Conservation (phyloP, 192 early-diverging fungal genomes). For the Radiomyces spectabilis region DNA sequence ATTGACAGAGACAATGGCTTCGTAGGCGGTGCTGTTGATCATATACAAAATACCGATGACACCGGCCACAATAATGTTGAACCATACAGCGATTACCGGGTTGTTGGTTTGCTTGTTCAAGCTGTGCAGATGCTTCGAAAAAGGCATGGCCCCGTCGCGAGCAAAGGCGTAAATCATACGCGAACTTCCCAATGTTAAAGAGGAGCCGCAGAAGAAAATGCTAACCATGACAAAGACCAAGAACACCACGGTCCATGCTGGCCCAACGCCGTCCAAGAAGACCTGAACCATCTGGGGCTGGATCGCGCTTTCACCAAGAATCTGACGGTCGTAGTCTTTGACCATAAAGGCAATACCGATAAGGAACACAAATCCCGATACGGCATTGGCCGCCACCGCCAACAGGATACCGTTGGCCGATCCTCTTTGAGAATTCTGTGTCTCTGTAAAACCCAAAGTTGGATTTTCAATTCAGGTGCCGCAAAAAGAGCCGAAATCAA, state of each 20-base stretch:
- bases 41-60: slow-evolving; percentile 43
- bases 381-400: slow-evolving; percentile 25
- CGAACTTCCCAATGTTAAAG: slow-evolving; percentile 37
- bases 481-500: too few relatives aligned
- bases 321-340: slow-evolving; percentile 25
- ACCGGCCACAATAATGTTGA: slow-evolving; percentile 41
- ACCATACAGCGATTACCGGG: slow-evolving; percentile 43
- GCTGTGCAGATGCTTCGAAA: slow-evolving; percentile 36
- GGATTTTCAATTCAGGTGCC: background rate
- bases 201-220: slow-evolving; percentile 41
- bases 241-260: slow-evolving; percentile 35
- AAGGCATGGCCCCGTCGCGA: slow-evolving; percentile 46
- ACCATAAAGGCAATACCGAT: slow-evolving; percentile 39
- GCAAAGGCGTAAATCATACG: slow-evolving; percentile 54
- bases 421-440: slow-evolving; percentile 39
- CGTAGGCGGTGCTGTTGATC: slow-evolving; percentile 37
- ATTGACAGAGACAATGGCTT: slow-evolving; percentile 47
- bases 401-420: slow-evolving; percentile 41
- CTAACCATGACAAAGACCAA: slow-evolving; percentile 37
- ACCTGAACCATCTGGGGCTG: slow-evolving; percentile 34
- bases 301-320: slow-evolving; percentile 24
- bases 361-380: slow-evolving; percentile 38
- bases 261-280: slow-evolving; percentile 38
- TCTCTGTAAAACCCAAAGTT: slow-evolving; percentile 21
- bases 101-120: slow-evolving; percentile 31